Conservation (phyloP, 495 filamentous ascomycete genomes). For the Aspergillus leporis region DNA sequence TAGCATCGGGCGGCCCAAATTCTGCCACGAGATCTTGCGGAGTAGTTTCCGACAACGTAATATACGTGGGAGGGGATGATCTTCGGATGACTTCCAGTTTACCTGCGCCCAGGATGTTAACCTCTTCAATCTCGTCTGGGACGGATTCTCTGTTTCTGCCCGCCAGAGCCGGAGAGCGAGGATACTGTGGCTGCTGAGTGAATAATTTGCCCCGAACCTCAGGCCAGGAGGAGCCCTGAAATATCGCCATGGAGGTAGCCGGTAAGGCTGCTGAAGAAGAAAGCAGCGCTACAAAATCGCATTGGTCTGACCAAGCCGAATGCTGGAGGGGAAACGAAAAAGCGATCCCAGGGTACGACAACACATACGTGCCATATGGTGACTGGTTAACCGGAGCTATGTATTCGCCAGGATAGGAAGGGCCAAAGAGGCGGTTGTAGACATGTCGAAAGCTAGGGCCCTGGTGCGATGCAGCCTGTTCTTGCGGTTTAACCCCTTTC, state of each 20-base stretch:
- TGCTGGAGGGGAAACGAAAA: conserved; percentile 83
- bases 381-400: conserved; percentile 57
- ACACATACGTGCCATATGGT: conserved; percentile 69
- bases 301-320: conserved; percentile 74
- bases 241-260: conserved; percentile 83
- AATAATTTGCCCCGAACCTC: conserved; percentile 75
- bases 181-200: conserved; percentile 67
- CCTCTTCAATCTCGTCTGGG: conserved; percentile 79
- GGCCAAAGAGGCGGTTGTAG: conserved; percentile 86
- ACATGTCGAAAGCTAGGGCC: conserved; percentile 89
- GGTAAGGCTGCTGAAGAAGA: conserved; percentile 73
- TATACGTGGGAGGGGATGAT: conserved; percentile 58
- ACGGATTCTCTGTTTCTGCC: conserved; percentile 63
- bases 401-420: conserved; percentile 91
- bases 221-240: conserved; percentile 85
- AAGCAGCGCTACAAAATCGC: conserved; percentile 83
- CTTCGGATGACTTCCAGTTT: conserved; percentile 72
- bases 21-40: conserved; percentile 88
- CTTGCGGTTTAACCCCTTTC: conserved; percentile 55
- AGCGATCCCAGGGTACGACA: conserved; percentile 91
- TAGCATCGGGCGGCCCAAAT: conserved; percentile 91
- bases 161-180: conserved; percentile 55
- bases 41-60: conserved; percentile 77
- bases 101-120: conserved; percentile 72
- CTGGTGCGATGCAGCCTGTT: conserved; percentile 39